Evolutionary conservation across 2,329 filamentous ascomycete genomes (phyloP).

Genomic region (Amesomyces nigricolor): DNA sequence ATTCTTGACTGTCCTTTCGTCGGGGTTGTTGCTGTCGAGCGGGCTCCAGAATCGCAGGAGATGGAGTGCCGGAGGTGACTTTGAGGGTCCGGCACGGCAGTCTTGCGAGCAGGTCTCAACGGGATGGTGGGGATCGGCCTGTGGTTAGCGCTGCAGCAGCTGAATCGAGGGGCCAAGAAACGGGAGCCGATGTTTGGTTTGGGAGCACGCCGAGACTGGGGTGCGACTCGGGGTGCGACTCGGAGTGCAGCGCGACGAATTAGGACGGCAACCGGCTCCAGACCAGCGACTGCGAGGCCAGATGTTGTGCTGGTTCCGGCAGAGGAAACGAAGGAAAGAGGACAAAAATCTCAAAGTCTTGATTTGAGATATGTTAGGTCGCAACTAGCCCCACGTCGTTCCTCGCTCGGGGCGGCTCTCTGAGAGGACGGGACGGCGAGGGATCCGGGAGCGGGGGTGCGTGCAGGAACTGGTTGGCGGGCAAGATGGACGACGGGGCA

Average conservation of each 20-base stretch:
- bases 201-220: background rate
- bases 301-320: too few species aligned
- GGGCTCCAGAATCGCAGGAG: background rate
- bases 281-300: background rate
- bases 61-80: background rate
- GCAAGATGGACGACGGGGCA: too few species aligned
- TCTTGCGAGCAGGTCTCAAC: too few species aligned
- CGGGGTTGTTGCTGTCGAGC: background rate
- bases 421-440: background rate
- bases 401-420: background rate
- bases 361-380: background rate
- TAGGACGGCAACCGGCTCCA: conserved; percentile 2
- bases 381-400: background rate
- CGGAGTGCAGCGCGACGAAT: background rate
- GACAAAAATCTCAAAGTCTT: background rate
- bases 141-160: background rate
- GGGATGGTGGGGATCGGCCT: background rate
- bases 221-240: background rate
- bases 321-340: background rate
- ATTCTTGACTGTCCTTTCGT: background rate
- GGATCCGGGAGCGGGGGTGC: background rate
- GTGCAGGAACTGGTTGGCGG: conserved; percentile 10
- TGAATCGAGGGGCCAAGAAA: background rate
- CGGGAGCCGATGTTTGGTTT: background rate
- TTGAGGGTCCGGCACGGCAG: too few species aligned